A percentile compares a stretch with the other conserved stretches of the same genome.
phyloP scores from a whole-genome alignment of 75 land plant genomes.

The Cupressus sempervirens region DNA sequence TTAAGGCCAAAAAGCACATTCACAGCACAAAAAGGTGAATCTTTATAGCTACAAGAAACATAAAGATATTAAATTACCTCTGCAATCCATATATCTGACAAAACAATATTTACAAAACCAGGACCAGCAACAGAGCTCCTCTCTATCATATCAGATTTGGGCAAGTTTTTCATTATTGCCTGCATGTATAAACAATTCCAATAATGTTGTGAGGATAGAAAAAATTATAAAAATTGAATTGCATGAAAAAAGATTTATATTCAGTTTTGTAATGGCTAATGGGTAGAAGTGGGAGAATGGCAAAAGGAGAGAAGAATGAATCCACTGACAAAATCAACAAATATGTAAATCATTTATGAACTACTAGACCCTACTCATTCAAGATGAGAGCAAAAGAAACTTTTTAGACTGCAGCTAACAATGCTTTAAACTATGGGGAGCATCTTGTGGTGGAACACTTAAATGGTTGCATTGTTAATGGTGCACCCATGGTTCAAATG shows the following conservation, averaged over 20 bases:
- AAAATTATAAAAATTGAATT: not conserved
- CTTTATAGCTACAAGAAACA: not conserved
- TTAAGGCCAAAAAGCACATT: not conserved
- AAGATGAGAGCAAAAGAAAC: not conserved
- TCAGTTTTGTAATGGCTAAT: not conserved
- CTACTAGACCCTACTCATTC: not conserved
- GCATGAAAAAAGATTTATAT: not conserved
- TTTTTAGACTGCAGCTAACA: not conserved
- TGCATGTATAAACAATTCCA: slow-evolving; percentile 21
- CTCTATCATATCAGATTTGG: slow-evolving; percentile 63
- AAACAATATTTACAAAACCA: slow-evolving; percentile 79
- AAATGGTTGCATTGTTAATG: too few relatives aligned
- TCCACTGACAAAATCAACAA: not conserved
- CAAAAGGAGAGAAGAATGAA: not conserved
- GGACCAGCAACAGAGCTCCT: slow-evolving; percentile 78
- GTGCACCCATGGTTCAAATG: too few relatives aligned
- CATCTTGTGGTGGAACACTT: too few relatives aligned
- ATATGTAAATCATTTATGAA: not conserved
- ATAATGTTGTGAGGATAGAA: not conserved
- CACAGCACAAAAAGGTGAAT: not conserved
- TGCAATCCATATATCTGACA: slow-evolving; percentile 74
- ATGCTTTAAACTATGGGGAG: not conserved
- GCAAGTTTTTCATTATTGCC: slow-evolving; percentile 72
- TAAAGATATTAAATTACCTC: slow-evolving; percentile 39
- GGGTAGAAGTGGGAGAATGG: not conserved